Base-by-base conservation (phyloP, 2,329 filamentous ascomycete genomes). In the Fusarium scirpi region DNA sequence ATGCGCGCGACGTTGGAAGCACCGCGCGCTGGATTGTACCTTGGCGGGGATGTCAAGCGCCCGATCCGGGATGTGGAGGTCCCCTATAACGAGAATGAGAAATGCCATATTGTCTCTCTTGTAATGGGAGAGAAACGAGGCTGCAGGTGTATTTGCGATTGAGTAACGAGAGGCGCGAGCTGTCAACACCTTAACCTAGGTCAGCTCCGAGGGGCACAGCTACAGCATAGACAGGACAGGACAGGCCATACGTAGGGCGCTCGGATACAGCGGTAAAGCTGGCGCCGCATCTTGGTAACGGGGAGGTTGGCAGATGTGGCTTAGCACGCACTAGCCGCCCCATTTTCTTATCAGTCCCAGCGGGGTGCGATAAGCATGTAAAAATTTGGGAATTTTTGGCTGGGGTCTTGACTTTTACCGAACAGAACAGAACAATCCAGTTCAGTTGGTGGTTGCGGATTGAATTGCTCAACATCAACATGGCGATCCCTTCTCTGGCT, bases 41-140 rank as follows among this genome's bases (percentile, higher is more conserved):
- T 97, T 97, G 80, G 91, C 87, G 64, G 94, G 94, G 77, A 97
- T 94, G 81, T 97, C 94, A 71, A 96, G 90, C 75, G 94, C 94
- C 80, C 94, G 88, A 82, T 97, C 94, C 76, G 94, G 94, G 82
- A 97, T 97, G 84, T 97, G 94, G 58, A 97, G 89, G 84, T 97
- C 94, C 80, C 94, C 94, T 75, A 97, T 93, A 78, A 96, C 93
- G 79, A 97, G 89, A 78, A 97, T 94, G 74, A 97, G 87, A 82
- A 95, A 93, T 71, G 94, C 93, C 85, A 95, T 94, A 85, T 89
- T 91, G 67, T 69, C 62, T 71, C 73, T 65, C 59, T 64, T 24
- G 40, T 25, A 53, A 60, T 48, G 65, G n/a, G 54, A 66, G 70
- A 74, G 70, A 67, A 69, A 65, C 55, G 48, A 73, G 65, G 68